A percentile compares a stretch with the other conserved stretches of the same genome.
Evolutionary conservation across 192 early-diverging fungal species (phyloP).

Genomic region (Coemansia aciculifera): DNA sequence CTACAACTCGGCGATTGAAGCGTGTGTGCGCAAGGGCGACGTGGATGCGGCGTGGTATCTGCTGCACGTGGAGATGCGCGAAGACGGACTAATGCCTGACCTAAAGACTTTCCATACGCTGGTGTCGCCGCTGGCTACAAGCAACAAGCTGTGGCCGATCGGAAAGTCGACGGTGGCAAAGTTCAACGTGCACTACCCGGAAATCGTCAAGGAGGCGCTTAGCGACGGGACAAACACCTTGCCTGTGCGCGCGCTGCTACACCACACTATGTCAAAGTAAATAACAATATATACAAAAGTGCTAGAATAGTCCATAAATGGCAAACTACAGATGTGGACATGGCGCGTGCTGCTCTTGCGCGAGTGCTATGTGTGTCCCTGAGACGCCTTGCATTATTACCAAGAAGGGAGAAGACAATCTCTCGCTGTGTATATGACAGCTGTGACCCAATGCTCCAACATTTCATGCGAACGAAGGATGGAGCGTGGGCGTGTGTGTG

Average conservation of each 20-base stretch:
- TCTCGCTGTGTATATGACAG: not conserved
- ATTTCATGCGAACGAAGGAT: not conserved
- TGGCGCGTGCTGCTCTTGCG: not conserved
- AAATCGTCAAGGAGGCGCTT: slow-evolving; percentile 23
- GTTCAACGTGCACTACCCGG: slow-evolving; percentile 30
- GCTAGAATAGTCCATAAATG: not conserved
- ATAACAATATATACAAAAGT: not conserved
- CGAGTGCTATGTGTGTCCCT: not conserved
- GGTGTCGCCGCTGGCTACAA: slow-evolving; percentile 33
- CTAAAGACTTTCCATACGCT: slow-evolving; percentile 42
- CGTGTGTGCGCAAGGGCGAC: slow-evolving; percentile 46
- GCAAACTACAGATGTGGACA: not conserved
- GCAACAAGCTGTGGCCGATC: slow-evolving; percentile 39
- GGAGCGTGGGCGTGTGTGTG: slow-evolving; percentile 2
- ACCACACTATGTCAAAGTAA: slow-evolving; percentile 9
- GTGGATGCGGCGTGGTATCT: slow-evolving; percentile 43
- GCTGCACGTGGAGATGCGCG: slow-evolving; percentile 39
- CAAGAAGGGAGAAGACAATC: not conserved
- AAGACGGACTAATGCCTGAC: slow-evolving; percentile 20
- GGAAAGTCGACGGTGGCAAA: slow-evolving; percentile 43
- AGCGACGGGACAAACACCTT: slow-evolving; percentile 30
- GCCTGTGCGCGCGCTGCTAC: slow-evolving; percentile 24
- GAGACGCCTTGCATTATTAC: not conserved
- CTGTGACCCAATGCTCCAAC: not conserved
- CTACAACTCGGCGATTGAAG: slow-evolving; percentile 45